Conservation (phyloP, 1,139 yeast species). For the Zygosaccharomyces pseudobailii region DNA sequence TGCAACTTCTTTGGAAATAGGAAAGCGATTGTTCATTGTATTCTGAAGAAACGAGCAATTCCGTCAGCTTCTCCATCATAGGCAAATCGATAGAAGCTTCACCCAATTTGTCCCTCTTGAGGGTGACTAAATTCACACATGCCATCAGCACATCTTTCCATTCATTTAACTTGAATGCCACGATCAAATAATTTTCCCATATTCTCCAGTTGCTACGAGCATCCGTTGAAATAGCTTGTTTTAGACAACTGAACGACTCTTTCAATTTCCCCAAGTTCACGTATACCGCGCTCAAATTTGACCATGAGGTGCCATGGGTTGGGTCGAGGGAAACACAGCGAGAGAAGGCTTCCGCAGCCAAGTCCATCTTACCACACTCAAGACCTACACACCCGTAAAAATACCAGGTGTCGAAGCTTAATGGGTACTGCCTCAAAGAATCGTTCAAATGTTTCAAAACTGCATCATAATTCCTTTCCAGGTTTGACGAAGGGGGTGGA, state of each 20-base stretch:
- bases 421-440: constrained; percentile 69
- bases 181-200: constrained; percentile 81
- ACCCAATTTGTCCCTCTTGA: constrained; percentile 48
- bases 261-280: constrained; percentile 57
- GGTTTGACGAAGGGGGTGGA: constrained; percentile 56
- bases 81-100: constrained; percentile 73
- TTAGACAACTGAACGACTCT: constrained; percentile 80
- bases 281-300: constrained; percentile 84
- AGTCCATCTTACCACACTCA: constrained; percentile 63
- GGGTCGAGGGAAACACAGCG: constrained; percentile 88
- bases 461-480: constrained; percentile 46
- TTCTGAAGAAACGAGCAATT: constrained; percentile 51
- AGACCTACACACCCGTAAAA: constrained; percentile 89
- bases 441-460: constrained; percentile 72
- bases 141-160: constrained; percentile 88
- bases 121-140: constrained; percentile 54
- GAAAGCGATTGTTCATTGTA: constrained; percentile 45
- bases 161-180: constrained; percentile 73
- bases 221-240: constrained; percentile 69
- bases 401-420: constrained; percentile 81
- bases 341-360: constrained; percentile 90
- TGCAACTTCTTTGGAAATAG: constrained; percentile 61
- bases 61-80: constrained; percentile 69
- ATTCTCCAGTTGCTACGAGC: constrained; percentile 80
- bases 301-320: constrained; percentile 81